These are phyloP conservation scores for Citrus cavaleriei DNA, from an alignment of 345 rosid species.

Conservation along the genomic window DNA sequence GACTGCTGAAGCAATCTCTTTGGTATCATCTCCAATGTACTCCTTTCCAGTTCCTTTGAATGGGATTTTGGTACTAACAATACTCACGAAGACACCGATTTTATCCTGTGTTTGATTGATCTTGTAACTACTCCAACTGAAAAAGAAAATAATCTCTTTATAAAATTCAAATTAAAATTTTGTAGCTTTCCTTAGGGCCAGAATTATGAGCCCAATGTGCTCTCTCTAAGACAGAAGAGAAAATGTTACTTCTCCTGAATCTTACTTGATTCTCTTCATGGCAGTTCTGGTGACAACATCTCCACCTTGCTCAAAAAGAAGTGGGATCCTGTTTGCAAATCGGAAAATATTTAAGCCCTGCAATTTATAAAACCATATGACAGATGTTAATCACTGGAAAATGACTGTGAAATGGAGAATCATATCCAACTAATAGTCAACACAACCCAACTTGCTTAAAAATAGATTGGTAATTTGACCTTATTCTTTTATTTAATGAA, in stretches of 20 bases:
- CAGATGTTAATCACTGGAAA: neutral
- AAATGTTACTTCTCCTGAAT: neutral
- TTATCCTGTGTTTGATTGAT: conserved; percentile 88
- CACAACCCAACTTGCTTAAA: neutral
- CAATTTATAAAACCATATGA: conserved; percentile 11
- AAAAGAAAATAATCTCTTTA: conserved; percentile 1
- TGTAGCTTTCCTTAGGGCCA: neutral
- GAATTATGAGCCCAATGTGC: neutral
- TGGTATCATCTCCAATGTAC: conserved; percentile 94
- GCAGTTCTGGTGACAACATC: conserved; percentile 97
- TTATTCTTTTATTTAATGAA: neutral
- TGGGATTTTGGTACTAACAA: conserved; percentile 94
- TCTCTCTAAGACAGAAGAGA: neutral
- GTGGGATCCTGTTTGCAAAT: conserved; percentile 93
- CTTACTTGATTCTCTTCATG: conserved; percentile 87
- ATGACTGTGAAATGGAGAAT: neutral
- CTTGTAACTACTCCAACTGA: conserved; percentile 92
- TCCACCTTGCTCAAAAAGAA: conserved; percentile 97
- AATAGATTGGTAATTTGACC: neutral
- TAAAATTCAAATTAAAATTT: neutral
- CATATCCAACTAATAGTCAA: neutral
- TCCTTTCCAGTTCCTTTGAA: conserved; percentile 98
- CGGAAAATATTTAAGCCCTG: conserved; percentile 93
- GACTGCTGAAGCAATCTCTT: conserved; percentile 87
- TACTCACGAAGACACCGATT: conserved; percentile 90